Evolutionary conservation across 2,329 filamentous ascomycete species (phyloP), one percentile per base, ranked within the genome.

Genomic region (Fusarium dimerum): DNA sequence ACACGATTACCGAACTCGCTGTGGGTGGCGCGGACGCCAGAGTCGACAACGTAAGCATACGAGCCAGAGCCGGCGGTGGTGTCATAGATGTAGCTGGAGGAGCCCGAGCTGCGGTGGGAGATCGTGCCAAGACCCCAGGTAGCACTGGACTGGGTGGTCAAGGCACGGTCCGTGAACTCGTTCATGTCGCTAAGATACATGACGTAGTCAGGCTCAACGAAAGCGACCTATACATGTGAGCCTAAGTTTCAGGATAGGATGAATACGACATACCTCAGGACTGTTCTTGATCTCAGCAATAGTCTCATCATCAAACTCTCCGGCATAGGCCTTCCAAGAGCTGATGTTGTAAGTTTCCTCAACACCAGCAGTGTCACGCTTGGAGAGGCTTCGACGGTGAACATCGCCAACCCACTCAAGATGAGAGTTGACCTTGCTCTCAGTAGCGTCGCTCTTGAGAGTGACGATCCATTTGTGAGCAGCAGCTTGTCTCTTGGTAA

Each of bases 31-130:
- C 71, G 68, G 60, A 87, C 81, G 59, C 84, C 84, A 5, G 82
- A 86, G 68, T 87, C 84, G 44, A 87, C 78, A 16, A 87, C 70
- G 64, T 82, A 87, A 45, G 76, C 78, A 20, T 80, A 84, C 59
- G 80, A 78, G 30, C 77, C 78, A 51, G 73, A 43, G 18, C 81
- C 80, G 32, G 76, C 77, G 16, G 71, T 71, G 50, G 69, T 70
- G 62, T 83, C 80, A 54, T 80, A 83, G 45, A 75, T 64, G 63
- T 83, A 83, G 51, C 48, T 60, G 40, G 47, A 55, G 10, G 55
- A 56, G 39, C 60, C 63, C 1, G 64, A 48, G 3, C 54, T 48
- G 48, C 64, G 61, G 57, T 62, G 61, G 30, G 68, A 71, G 46
- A 65, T 60, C 6, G 63, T 45, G 13, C 57, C 63, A 15, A 65